Evolutionary conservation across 495 filamentous ascomycete genomes (phyloP).

Genomic region (Chaetomidium leptoderma): DNA sequence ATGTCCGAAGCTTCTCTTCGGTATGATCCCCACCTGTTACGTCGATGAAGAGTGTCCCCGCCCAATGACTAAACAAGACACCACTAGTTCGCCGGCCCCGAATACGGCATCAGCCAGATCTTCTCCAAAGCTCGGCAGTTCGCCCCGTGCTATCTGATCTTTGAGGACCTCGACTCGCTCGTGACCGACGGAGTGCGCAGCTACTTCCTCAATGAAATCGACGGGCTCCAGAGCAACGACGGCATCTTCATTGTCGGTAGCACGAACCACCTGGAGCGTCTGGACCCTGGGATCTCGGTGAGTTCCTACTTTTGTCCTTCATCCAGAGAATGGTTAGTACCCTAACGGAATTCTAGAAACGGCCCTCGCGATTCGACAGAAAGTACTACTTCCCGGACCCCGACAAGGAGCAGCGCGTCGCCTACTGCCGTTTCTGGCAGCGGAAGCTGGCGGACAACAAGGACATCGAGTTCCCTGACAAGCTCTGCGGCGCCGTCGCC

Average conservation of each 20-base stretch:
- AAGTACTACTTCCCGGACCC: slow-evolving; percentile 61
- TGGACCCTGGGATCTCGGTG: slow-evolving; percentile 58
- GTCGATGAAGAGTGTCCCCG: no score
- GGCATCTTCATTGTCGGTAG: slow-evolving; percentile 62
- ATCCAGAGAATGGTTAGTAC: not conserved
- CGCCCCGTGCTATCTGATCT: slow-evolving; percentile 51
- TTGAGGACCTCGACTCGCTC: slow-evolving; percentile 66
- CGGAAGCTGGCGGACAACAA: slow-evolving; percentile 52
- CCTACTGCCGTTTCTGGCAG: slow-evolving; percentile 58
- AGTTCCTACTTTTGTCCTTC: slow-evolving; percentile 1
- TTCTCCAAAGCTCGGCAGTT: slow-evolving; percentile 50
- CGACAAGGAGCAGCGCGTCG: slow-evolving; percentile 46
- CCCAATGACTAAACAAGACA: slow-evolving; percentile 11
- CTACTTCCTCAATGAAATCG: slow-evolving; percentile 70
- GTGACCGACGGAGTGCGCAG: slow-evolving; percentile 50
- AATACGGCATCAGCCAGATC: slow-evolving; percentile 44
- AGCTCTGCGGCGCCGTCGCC: slow-evolving; percentile 51
- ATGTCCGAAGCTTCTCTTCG: slow-evolving; percentile 37
- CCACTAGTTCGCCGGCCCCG: slow-evolving; percentile 37
- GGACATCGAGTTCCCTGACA: slow-evolving; percentile 52
- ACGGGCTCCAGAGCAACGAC: slow-evolving; percentile 63
- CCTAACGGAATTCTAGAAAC: slow-evolving; percentile 35
- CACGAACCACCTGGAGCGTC: slow-evolving; percentile 57
- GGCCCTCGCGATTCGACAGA: slow-evolving; percentile 61
- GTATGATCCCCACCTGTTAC: slow-evolving; percentile 36